Evolutionary conservation across 2,329 filamentous ascomycete genomes (phyloP).

Genomic region (Fusarium sororula): DNA sequence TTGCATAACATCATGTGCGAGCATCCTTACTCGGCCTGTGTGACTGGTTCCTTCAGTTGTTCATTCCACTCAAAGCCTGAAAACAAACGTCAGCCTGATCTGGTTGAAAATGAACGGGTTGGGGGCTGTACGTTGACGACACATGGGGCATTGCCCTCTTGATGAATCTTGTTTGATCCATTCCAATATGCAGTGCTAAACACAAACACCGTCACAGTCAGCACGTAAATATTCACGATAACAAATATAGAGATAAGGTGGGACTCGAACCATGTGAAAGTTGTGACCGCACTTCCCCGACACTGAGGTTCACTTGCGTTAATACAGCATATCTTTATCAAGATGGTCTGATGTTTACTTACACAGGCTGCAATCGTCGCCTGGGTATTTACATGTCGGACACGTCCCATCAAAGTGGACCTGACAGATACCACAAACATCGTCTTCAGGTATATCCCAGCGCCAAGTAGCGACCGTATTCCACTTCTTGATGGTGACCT

Average conservation of each 20-base stretch:
- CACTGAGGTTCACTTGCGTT: constrained; percentile 56
- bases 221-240: constrained; percentile 18
- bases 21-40: constrained; percentile 44
- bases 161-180: constrained; percentile 97
- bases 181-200: constrained; percentile 89
- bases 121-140: constrained; percentile 78
- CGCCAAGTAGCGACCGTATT: constrained; percentile 95
- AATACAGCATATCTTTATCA: constrained; percentile 15
- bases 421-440: constrained; percentile 98
- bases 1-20: background rate
- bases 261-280: constrained; percentile 86
- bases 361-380: constrained; percentile 94
- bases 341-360: constrained; percentile 50
- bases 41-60: constrained; percentile 45
- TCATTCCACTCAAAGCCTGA: constrained; percentile 55
- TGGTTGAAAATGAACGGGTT: background rate
- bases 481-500: constrained; percentile 94
- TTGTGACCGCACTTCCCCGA: constrained; percentile 97
- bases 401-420: constrained; percentile 98
- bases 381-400: constrained; percentile 96
- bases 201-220: constrained; percentile 15
- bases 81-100: constrained; percentile 16
- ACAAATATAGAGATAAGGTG: background rate
- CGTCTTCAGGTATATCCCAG: constrained; percentile 97
- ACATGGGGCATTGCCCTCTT: constrained; percentile 97